Percentiles rank a stretch among this genome's conserved stretches.
Conservation (phyloP, 768 basidiomycete species). For the Rhodotorula paludigena region DNA sequence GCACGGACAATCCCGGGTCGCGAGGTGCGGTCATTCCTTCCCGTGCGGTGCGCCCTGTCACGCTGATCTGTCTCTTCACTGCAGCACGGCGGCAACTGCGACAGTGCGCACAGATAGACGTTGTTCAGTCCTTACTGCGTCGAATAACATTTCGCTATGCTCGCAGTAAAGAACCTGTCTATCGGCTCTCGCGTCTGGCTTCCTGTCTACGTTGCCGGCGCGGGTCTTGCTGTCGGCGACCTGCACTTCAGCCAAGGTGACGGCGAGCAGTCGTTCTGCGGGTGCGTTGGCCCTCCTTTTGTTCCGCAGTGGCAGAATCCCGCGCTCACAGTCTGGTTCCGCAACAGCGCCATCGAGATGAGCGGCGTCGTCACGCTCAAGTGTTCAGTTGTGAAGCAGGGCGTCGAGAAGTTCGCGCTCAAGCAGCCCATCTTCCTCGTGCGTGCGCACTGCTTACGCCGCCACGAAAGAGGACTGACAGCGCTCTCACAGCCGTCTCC, state of each 20-base stretch:
- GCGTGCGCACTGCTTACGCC: slow-evolving; percentile 23
- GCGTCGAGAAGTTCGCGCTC: slow-evolving; percentile 66
- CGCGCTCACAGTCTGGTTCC: neutral
- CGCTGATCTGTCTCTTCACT: neutral
- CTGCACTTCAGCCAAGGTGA: slow-evolving; percentile 76
- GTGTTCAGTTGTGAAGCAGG: slow-evolving; percentile 67
- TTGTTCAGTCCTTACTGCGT: neutral
- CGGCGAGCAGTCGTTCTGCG: slow-evolving; percentile 53
- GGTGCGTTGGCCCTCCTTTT: slow-evolving; percentile 36
- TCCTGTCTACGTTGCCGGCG: slow-evolving; percentile 70
- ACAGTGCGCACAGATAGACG: neutral
- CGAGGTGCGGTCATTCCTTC: slow-evolving; percentile 40
- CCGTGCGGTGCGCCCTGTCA: neutral
- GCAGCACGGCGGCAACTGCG: slow-evolving; percentile 61
- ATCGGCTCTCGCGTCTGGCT: slow-evolving; percentile 57
- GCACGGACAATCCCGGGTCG: slow-evolving; percentile 69
- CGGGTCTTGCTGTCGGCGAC: slow-evolving; percentile 72
- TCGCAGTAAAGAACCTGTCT: slow-evolving; percentile 57
- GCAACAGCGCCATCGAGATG: slow-evolving; percentile 58
- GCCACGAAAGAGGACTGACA: too few species aligned
- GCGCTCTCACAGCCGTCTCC: slow-evolving; percentile 61
- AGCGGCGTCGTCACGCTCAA: slow-evolving; percentile 69
- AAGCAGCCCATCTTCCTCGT: slow-evolving; percentile 73
- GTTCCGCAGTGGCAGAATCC: too few species aligned
- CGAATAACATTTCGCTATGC: too few species aligned